A percentile compares a stretch with the other conserved stretches of the same genome.
Evolutionary conservation across 2,329 filamentous ascomycete genomes (phyloP).

Genomic region (Grosmannia huntii): DNA sequence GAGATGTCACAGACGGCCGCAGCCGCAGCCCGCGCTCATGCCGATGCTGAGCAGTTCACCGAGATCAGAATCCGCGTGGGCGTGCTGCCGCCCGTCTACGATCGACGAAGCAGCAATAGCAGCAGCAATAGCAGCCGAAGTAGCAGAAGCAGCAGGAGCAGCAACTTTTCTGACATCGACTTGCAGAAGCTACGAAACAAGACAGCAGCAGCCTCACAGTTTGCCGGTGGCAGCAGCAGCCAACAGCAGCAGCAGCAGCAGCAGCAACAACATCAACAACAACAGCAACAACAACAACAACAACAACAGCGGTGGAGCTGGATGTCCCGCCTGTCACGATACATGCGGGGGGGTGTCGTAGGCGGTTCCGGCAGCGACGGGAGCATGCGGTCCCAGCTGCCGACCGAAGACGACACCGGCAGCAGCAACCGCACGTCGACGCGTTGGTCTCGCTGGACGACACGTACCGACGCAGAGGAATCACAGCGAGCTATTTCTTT

Average conservation of each 20-base stretch:
- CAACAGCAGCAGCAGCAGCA: neutral
- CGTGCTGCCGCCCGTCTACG: neutral
- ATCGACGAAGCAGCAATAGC: neutral
- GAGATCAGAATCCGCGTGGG: too few relatives aligned
- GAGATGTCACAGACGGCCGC: too few relatives aligned
- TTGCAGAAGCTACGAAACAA: neutral
- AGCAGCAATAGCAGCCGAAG: neutral
- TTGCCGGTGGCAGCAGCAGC: neutral
- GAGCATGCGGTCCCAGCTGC: neutral
- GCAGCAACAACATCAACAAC: too few relatives aligned
- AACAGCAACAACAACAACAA: neutral
- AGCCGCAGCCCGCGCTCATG: too few relatives aligned
- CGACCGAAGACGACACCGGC: neutral
- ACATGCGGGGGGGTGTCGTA: slow-evolving; percentile 3
- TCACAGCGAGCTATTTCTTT: neutral
- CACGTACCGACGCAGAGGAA: slow-evolving; percentile 2
- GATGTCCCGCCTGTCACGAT: slow-evolving; percentile 11
- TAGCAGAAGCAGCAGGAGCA: neutral
- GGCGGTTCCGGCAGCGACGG: neutral
- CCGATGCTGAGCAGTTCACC: too few relatives aligned
- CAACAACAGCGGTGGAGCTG: slow-evolving; percentile 10
- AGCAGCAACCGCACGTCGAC: slow-evolving; percentile 2
- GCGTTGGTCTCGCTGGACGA: slow-evolving; percentile 11
- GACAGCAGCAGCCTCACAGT: neutral
- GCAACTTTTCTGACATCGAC: neutral